Evolutionary conservation across 495 filamentous ascomycete species (phyloP), one percentile per base, ranked within the genome.

Genomic region (Arthonia radiata): DNA sequence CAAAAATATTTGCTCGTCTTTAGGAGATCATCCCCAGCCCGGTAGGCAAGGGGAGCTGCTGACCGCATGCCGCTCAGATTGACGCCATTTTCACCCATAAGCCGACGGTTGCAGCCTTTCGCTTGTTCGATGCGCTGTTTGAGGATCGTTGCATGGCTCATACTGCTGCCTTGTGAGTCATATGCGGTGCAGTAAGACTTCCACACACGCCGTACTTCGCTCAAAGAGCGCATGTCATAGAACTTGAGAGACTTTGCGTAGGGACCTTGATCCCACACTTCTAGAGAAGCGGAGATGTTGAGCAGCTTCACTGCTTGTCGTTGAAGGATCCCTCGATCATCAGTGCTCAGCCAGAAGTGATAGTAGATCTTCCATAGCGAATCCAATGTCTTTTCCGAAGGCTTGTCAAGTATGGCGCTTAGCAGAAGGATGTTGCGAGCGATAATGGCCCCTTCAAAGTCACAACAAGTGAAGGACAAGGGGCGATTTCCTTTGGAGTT

Each of bases 351-450:
- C 27, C 48, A 51, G 14, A 57, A 23, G 34, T 67, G 45, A 32
- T 65, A 65, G 33, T 57, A 67, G 29, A 66, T 50, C 18, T 57
- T 48, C 62, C 59, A 70, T 6, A 63, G 41, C 13, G 32, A 24
- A 2, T 34, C 29, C 15, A 24, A 10, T 8, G 43, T 34, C 6
- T 33, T 28, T 5, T 23, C 37, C 1, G 44, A 31, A 10, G 24
- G 14, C 17, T 48, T 31, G 16, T 60, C 56, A 3, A 54, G 28
- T 21, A 62, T 34, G 2, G 64, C 37, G 5, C 51, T 52, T 19
- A 58, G 41, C 0, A 63, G 30, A 3, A 68, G 24, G 29, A 64
- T 40, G 31, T 68, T 65, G 9, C 60, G 51, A 13, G 60, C 62
- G 25, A 65, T 38, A 13, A 59, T 37, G 6, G 48, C 39, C 6